Percentiles rank a stretch among this genome's conserved stretches.
These are phyloP conservation scores for Saccharum hybrid DNA, from an alignment of 202 grass and related monocot genomes.

Conservation along the genomic window DNA sequence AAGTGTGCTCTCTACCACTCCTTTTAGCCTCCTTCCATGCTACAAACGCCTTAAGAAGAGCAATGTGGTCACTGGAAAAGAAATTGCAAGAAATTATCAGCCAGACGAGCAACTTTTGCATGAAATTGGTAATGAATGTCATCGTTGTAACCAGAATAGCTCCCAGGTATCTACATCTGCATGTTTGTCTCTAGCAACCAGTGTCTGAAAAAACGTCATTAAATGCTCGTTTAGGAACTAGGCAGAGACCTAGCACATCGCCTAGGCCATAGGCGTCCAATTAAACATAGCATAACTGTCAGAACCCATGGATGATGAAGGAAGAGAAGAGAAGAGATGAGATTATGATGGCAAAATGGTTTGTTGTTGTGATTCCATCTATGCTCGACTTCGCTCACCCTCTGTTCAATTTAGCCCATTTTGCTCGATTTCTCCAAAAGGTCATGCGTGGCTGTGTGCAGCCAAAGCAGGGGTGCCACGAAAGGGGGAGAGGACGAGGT, in stretches of 20 bases:
- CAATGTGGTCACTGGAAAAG: conserved; percentile 86
- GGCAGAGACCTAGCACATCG: background rate
- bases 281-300: background rate
- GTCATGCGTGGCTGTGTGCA: background rate
- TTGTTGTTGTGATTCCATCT: background rate
- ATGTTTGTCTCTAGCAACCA: background rate
- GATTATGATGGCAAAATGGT: background rate
- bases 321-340: background rate
- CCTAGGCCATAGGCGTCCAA: background rate
- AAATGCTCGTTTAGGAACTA: background rate
- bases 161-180: background rate
- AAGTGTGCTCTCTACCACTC: conserved; percentile 78
- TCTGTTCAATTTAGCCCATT: background rate
- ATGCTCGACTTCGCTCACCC: background rate
- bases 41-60: conserved; percentile 87
- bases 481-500: background rate
- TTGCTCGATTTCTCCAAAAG: background rate
- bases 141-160: background rate
- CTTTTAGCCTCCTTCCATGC: conserved; percentile 84
- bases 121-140: conserved; percentile 15
- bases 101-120: background rate
- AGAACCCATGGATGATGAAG: background rate
- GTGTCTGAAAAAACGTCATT: background rate
- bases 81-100: conserved; percentile 45
- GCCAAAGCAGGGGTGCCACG: background rate